Evolutionary conservation across 2,329 filamentous ascomycete genomes (phyloP), one percentile per base, ranked within the genome.

Genomic region (Ascochyta pisi): DNA sequence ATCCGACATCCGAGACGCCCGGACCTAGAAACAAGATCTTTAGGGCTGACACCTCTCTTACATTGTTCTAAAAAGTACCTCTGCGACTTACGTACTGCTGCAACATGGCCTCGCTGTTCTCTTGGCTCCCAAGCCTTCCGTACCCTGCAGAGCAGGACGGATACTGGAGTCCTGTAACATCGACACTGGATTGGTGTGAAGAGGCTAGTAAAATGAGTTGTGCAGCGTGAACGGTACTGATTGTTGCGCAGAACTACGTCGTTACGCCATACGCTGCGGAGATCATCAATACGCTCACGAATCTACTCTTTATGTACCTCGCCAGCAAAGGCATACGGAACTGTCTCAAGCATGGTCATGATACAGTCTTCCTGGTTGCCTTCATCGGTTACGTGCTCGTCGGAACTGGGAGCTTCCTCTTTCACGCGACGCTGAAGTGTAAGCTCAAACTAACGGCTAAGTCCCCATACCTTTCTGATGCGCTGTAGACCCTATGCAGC

Each of bases 221-320:
- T 43, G 3, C 26, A 12, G 5, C 7, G 6, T 27, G 23, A 23
- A 29, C 8, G 6, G 15, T 57, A 40, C 60, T 63, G 19, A 65
- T 27, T 22, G 58, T 38, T 24, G 19, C 13, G 22, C 31, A 92
- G 85, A 89, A 91, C 62, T 90, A 90, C 76, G 89, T 89, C 79
- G 86, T 88, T 34, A 92, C 89, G 4, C 81, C 84, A 39, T 93
- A 92, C 70, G 84, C 86, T 41, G 90, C 90, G 33, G 90, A 93
- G 71, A 86, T 93, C 41, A 84, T 92, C 70, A 94, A 89, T 71
- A 90, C 91, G 3, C 68, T 93, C 29, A 96, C 92, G 31, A 96
- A 96, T 73, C 73, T 90, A 3, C 79, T 95, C 23, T 96, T 96
- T 75, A 81, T 96, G 65, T 90, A 83, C 74, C 83, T 96, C 19